phyloP scores from a whole-genome alignment of 2,329 filamentous ascomycete species.

The Pestalotiopsis sp. region DNA sequence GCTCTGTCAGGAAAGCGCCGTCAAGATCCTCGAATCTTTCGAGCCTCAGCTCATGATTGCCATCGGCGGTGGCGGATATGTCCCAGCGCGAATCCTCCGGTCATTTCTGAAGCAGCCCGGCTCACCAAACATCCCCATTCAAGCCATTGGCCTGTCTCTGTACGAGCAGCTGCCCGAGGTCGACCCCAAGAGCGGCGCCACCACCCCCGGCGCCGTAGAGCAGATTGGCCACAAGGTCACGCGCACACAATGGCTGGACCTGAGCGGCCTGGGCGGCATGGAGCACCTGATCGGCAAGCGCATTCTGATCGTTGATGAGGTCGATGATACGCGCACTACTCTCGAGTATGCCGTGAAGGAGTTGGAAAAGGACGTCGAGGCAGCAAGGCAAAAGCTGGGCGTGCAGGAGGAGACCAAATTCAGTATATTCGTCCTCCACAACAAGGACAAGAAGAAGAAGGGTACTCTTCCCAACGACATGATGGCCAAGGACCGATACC shows the following conservation, averaged over 20 bases:
- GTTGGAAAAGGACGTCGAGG: constrained; percentile 86
- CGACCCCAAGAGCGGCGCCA: constrained; percentile 51
- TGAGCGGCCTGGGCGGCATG: constrained; percentile 70
- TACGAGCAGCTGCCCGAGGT: constrained; percentile 78
- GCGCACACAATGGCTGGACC: constrained; percentile 96
- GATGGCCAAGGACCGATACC: constrained; percentile 72
- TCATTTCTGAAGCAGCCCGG: constrained; percentile 94
- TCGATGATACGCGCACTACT: constrained; percentile 80
- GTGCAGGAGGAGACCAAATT: constrained; percentile 77
- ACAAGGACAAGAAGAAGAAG: constrained; percentile 98
- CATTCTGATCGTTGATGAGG: constrained; percentile 84
- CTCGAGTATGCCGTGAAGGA: constrained; percentile 80
- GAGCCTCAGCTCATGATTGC: constrained; percentile 97
- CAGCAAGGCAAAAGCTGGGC: constrained; percentile 74
- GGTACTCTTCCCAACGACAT: constrained; percentile 79
- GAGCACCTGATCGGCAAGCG: constrained; percentile 80
- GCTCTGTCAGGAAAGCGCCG: constrained; percentile 86
- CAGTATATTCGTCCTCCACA: constrained; percentile 94
- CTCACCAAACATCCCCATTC: constrained; percentile 94
- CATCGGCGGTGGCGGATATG: constrained; percentile 96
- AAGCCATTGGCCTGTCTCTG: constrained; percentile 96
- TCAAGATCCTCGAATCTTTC: constrained; percentile 80
- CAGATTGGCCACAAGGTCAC: constrained; percentile 90
- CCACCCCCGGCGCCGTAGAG: constrained; percentile 60
- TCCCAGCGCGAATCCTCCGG: constrained; percentile 93